Evolutionary conservation across 768 basidiomycete species (phyloP), one percentile per base, ranked within the genome.

Genomic region (Galerina marginata): DNA sequence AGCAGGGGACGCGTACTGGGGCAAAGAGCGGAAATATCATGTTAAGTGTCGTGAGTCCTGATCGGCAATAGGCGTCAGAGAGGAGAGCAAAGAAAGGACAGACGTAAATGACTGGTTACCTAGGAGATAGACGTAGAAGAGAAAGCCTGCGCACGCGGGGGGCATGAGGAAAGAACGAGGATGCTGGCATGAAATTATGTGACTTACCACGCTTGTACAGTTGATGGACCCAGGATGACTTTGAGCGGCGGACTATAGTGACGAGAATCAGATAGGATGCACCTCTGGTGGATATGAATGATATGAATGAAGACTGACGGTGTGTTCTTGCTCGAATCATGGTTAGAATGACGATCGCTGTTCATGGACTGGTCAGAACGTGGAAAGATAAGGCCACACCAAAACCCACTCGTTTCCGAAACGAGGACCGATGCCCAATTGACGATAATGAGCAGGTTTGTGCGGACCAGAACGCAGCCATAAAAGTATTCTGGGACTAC

Each of bases 151-250:
- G 29, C 29, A 6, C 6, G 29, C 29, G 1, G 16, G 36, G 33
- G 29, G 14, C 14, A n/a, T 47, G 38, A 53, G 20, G 15, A 5
- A 26, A 14, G n/a, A 40, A 14, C 12, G 10, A 37, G 14, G 20
- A 49, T 14, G 12, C 9, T 39, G 50, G 25, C 39, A 25, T 14
- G 23, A 9, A 36, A 54, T n/a, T 38, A 33, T 48, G 55, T 29
- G 57, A 10, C 38, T 54, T 40, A 63, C 68, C 68, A 45, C 60
- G 58, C 38, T 56, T 53, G 51, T 69, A 67, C 3, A 69, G 29
- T 14, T 67, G 61, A 14, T 51, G 42, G 2, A 67, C 59, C 68
- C 68, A 69, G 16, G 61, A 49, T 50, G 61, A 62, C 23, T 39
- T 62, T n/a, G 61, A 58, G 26, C 47, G 53, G 45, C 61, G 61